Percentiles rank a stretch among this genome's conserved stretches.
Conservation (phyloP, 2,329 filamentous ascomycete genomes). For the Scedosporium minutisporum region DNA sequence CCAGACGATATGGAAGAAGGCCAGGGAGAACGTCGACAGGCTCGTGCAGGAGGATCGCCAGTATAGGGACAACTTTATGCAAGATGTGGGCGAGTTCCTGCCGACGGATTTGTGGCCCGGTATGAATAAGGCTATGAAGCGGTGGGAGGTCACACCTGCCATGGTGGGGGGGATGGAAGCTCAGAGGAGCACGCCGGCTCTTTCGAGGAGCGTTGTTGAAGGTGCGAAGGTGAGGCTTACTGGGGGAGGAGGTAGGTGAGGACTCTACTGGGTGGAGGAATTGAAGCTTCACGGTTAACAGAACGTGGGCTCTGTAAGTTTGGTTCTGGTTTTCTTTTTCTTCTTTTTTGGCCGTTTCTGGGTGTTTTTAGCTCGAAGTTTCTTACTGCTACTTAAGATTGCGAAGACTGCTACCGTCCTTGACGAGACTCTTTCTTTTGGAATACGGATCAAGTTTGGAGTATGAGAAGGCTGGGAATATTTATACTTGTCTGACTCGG, state of each 20-base stretch:
- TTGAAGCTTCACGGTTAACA: background rate
- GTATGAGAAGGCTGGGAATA: too few relatives aligned
- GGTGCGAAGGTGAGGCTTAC: slow-evolving; percentile 1
- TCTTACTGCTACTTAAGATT: too few relatives aligned
- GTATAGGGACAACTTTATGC: slow-evolving; percentile 68
- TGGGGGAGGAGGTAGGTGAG: background rate
- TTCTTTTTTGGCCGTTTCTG: background rate
- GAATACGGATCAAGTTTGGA: too few relatives aligned
- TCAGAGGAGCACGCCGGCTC: slow-evolving; percentile 3
- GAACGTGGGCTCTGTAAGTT: background rate
- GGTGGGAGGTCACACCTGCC: slow-evolving; percentile 37
- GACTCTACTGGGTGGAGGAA: background rate
- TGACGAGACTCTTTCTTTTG: too few relatives aligned
- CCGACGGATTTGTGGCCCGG: slow-evolving; percentile 83
- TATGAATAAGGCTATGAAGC: slow-evolving; percentile 49
- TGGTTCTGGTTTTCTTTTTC: background rate
- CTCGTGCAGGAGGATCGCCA: slow-evolving; percentile 63
- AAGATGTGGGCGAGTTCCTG: slow-evolving; percentile 76
- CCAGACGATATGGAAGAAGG: slow-evolving; percentile 64
- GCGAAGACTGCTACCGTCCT: background rate
- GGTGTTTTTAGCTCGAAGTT: too few relatives aligned
- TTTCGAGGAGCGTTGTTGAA: slow-evolving; percentile 1
- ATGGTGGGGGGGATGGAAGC: slow-evolving; percentile 15
- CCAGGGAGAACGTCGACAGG: slow-evolving; percentile 65
- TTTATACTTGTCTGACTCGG: too few relatives aligned